Conservation (phyloP, 352 stramenopile species). For the Globisporangium lucens region DNA sequence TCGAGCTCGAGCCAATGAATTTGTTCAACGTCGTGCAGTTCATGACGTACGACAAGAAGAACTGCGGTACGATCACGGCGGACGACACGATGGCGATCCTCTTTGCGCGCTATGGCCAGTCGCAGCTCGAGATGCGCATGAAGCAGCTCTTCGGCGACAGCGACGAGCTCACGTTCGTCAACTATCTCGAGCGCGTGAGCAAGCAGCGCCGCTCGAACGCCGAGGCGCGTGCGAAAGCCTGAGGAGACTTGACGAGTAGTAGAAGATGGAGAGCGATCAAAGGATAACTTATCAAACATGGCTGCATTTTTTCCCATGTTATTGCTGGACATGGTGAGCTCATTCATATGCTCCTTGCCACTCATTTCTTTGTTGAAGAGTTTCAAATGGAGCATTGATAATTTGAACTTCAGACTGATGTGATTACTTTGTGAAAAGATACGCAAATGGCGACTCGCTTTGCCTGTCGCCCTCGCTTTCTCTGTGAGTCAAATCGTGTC, state of each 20-base stretch:
- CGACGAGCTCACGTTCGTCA: conserved; percentile 76
- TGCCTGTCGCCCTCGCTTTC: neutral
- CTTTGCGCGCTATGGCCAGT: conserved; percentile 90
- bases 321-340: no score
- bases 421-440: neutral
- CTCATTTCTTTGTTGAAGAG: no score
- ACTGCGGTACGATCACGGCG: conserved; percentile 92
- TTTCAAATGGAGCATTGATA: neutral
- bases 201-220: conserved; percentile 70
- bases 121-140: conserved; percentile 89
- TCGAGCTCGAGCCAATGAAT: conserved; percentile 93
- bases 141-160: conserved; percentile 90
- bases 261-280: neutral
- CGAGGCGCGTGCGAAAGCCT: conserved; percentile 49
- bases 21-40: conserved; percentile 98
- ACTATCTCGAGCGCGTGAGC: conserved; percentile 72
- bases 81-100: conserved; percentile 99
- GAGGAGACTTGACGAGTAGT: conserved; percentile 4
- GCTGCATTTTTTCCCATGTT: neutral
- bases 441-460: neutral
- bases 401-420: neutral
- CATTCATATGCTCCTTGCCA: no score
- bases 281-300: conserved; percentile 5
- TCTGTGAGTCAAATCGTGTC: neutral
- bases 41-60: conserved; percentile 97